These are phyloP conservation scores for Gossypium anomalum DNA, from an alignment of 345 rosid species.

Conservation along the genomic window DNA sequence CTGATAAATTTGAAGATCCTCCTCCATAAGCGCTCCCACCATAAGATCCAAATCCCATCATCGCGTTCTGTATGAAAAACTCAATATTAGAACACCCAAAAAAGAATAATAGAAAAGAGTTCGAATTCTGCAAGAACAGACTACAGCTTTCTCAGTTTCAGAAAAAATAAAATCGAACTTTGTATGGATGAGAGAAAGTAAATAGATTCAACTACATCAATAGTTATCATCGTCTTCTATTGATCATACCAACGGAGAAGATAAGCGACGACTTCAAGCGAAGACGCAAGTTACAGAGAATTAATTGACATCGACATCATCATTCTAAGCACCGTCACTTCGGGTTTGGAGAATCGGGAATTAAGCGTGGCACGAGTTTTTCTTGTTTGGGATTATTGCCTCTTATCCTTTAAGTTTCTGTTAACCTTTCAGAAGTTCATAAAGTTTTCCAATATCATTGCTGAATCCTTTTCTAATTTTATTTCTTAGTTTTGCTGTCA, in stretches of 20 bases:
- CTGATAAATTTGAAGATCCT: slow-evolving; percentile 48
- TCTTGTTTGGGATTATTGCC: too few species aligned
- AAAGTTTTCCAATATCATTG: too few species aligned
- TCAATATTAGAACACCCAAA: background rate
- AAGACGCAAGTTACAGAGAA: background rate
- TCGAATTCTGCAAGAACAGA: background rate
- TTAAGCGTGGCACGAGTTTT: background rate
- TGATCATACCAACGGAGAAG: background rate
- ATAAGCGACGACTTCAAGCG: background rate
- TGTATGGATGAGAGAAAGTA: background rate
- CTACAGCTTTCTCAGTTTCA: background rate
- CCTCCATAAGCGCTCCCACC: slow-evolving; percentile 30
- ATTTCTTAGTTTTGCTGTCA: too few species aligned
- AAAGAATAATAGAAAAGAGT: background rate
- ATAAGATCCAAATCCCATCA: slow-evolving; percentile 39
- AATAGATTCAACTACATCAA: background rate
- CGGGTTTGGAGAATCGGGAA: background rate
- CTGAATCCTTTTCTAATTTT: too few species aligned
- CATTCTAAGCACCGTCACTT: background rate
- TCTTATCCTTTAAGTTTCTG: too few species aligned
- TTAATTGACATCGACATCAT: too few species aligned
- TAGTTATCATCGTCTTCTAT: too few species aligned
- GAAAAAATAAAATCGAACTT: background rate
- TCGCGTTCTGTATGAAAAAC: slow-evolving; percentile 10
- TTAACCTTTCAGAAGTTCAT: too few species aligned